These are phyloP conservation scores for Austropuccinia psidii DNA, from an alignment of 1,284 basidiomycete species.

Conservation along the genomic window DNA sequence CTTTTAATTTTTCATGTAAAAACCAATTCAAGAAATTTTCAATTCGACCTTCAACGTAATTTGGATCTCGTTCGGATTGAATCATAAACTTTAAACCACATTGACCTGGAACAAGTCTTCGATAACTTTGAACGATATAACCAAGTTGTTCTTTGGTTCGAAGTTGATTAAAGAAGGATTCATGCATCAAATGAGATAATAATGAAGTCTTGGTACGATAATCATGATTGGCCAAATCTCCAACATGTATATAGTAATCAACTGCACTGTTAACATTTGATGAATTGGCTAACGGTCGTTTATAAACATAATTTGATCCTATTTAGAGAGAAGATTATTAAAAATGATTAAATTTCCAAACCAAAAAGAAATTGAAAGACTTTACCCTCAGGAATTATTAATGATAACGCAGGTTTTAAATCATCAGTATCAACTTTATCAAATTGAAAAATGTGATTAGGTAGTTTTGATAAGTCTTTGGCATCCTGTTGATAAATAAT, in stretches of 20 bases:
- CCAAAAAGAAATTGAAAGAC: conserved; percentile 34
- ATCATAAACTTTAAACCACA: conserved; percentile 78
- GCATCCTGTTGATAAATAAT: conserved; percentile 58
- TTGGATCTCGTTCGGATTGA: conserved; percentile 77
- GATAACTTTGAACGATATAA: conserved; percentile 62
- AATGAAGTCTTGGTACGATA: conserved; percentile 49
- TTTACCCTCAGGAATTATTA: conserved; percentile 63
- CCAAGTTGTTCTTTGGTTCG: conserved; percentile 97
- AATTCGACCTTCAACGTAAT: conserved; percentile 79
- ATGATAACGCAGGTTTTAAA: conserved; percentile 56
- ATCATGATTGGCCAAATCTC: conserved; percentile 52
- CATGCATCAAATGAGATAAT: conserved; percentile 65
- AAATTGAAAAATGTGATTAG: conserved; percentile 62
- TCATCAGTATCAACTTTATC: conserved; percentile 57
- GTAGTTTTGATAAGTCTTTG: conserved; percentile 61
- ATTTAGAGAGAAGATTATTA: background rate
- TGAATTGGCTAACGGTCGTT: conserved; percentile 66
- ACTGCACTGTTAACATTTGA: conserved; percentile 73
- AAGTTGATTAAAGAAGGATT: conserved; percentile 86
- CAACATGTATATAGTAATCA: conserved; percentile 47
- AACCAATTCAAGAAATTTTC: conserved; percentile 64
- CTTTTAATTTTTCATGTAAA: conserved; percentile 45
- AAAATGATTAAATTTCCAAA: conserved; percentile 38
- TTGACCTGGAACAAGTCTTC: conserved; percentile 56
- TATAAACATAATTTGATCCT: conserved; percentile 61